Evolutionary conservation across 2,329 filamentous ascomycete genomes (phyloP).

Genomic region (Sporothrix humicola): DNA sequence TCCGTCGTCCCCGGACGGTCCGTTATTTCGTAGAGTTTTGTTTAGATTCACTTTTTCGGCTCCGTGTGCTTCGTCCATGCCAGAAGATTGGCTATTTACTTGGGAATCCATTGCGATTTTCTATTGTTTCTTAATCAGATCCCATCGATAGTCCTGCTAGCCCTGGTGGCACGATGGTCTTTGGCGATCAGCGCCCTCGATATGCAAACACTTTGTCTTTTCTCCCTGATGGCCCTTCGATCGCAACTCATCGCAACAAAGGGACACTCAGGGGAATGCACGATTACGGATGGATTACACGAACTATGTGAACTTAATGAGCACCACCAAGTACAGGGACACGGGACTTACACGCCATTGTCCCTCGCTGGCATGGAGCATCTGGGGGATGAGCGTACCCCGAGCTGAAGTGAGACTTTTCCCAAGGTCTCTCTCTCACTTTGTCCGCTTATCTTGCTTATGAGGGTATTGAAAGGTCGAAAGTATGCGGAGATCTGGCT

Average conservation of each 20-base stretch:
- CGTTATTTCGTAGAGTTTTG: background rate
- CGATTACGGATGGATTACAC: background rate
- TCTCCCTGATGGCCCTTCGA: background rate
- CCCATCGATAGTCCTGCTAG: background rate
- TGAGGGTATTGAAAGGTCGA: too few relatives aligned
- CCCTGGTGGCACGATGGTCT: background rate
- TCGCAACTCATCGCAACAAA: background rate
- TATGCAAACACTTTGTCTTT: background rate
- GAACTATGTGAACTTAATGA: too few relatives aligned
- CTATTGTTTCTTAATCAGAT: background rate
- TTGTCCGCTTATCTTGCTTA: too few relatives aligned
- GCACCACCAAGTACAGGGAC: background rate
- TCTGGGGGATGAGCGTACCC: background rate
- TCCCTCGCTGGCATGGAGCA: slow-evolving; percentile 13
- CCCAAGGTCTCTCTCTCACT: background rate
- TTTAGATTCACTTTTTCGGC: background rate
- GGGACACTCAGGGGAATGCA: slow-evolving; percentile 1
- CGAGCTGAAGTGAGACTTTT: slow-evolving; percentile 21
- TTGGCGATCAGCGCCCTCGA: background rate
- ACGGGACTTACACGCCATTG: background rate
- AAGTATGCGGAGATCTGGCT: background rate
- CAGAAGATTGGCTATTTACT: background rate
- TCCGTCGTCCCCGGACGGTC: background rate
- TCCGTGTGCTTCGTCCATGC: background rate
- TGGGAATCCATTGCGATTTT: background rate